Percentiles rank a stretch among this genome's conserved stretches.
phyloP scores from a whole-genome alignment of 2,329 filamentous ascomycete genomes.

The Coniochaeta ligniaria region DNA sequence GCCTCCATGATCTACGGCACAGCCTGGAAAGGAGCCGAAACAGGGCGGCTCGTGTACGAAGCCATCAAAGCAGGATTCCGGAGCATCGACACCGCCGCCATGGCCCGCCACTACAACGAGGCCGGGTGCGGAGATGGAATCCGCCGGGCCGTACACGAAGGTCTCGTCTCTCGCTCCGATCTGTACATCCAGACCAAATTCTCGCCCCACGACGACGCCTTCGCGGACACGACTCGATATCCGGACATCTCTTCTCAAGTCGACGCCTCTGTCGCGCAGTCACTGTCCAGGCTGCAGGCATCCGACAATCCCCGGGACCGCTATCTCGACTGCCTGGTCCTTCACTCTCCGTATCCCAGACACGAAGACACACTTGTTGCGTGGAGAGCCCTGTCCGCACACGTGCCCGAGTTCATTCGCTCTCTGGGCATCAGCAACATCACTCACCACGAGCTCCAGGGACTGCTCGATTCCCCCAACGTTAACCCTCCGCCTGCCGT shows the following conservation, averaged over 20 bases:
- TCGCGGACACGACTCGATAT: slow-evolving; percentile 55
- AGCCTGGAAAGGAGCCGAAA: slow-evolving; percentile 74
- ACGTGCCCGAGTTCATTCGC: slow-evolving; percentile 57
- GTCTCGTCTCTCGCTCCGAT: slow-evolving; percentile 46
- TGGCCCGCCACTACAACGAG: slow-evolving; percentile 74
- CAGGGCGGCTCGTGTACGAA: slow-evolving; percentile 58
- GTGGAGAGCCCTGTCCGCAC: slow-evolving; percentile 59
- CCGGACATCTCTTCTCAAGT: slow-evolving; percentile 56
- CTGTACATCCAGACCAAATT: slow-evolving; percentile 82
- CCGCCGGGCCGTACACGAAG: slow-evolving; percentile 50
- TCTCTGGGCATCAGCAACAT: slow-evolving; percentile 71
- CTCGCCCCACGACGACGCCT: slow-evolving; percentile 51
- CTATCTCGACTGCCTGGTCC: slow-evolving; percentile 67
- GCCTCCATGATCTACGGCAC: slow-evolving; percentile 67
- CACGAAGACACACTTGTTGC: slow-evolving; percentile 48
- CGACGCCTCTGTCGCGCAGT: slow-evolving; percentile 58
- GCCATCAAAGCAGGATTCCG: slow-evolving; percentile 65
- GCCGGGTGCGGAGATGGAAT: slow-evolving; percentile 62
- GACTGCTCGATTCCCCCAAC: slow-evolving; percentile 36
- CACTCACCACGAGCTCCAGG: slow-evolving; percentile 29
- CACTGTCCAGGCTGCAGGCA: slow-evolving; percentile 50
- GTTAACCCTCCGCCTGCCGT: slow-evolving; percentile 43
- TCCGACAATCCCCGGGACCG: slow-evolving; percentile 20
- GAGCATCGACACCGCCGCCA: slow-evolving; percentile 70
- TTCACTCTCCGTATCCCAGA: slow-evolving; percentile 49